Conservation (phyloP, 2,329 filamentous ascomycete species). For the Sporothrix inflata region DNA sequence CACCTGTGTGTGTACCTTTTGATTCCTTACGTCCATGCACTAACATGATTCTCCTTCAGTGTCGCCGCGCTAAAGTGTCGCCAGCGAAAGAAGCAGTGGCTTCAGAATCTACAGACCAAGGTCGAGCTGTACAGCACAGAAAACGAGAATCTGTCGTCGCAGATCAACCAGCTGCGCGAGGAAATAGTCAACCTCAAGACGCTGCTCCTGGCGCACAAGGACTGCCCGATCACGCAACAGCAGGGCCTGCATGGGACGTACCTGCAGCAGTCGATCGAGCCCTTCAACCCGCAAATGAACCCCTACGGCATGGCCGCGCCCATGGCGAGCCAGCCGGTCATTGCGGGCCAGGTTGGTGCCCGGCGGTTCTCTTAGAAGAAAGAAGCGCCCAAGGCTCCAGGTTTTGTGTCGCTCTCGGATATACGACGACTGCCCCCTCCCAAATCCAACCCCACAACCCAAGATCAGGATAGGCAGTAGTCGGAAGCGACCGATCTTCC, state of each 20-base stretch:
- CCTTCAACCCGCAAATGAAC: slow-evolving; percentile 60
- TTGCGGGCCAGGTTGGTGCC: slow-evolving; percentile 57
- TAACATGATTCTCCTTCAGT: slow-evolving; percentile 51
- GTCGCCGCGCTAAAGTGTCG: slow-evolving; percentile 96
- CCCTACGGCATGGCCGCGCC: slow-evolving; percentile 61
- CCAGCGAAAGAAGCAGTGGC: slow-evolving; percentile 98
- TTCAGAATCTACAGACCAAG: slow-evolving; percentile 90
- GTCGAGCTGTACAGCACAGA: slow-evolving; percentile 91
- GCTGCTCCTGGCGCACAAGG: slow-evolving; percentile 88
- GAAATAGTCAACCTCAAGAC: slow-evolving; percentile 96
- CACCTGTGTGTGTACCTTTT: not conserved
- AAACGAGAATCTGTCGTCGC: slow-evolving; percentile 83
- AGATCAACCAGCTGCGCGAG: slow-evolving; percentile 82
- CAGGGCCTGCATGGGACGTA: slow-evolving; percentile 68
- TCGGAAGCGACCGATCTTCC: not conserved
- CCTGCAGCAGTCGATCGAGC: slow-evolving; percentile 57
- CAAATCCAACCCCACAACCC: too few species aligned
- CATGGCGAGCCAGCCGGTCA: slow-evolving; percentile 57
- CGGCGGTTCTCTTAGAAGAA: slow-evolving; percentile 60
- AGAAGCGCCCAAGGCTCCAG: too few species aligned
- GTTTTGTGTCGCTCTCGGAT: too few species aligned
- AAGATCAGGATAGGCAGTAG: not conserved
- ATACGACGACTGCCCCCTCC: too few species aligned
- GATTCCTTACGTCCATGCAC: not conserved
- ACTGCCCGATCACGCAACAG: slow-evolving; percentile 88